Evolutionary conservation across 1,284 basidiomycete species (phyloP).

Genomic region (Ustilago xerochloae): DNA sequence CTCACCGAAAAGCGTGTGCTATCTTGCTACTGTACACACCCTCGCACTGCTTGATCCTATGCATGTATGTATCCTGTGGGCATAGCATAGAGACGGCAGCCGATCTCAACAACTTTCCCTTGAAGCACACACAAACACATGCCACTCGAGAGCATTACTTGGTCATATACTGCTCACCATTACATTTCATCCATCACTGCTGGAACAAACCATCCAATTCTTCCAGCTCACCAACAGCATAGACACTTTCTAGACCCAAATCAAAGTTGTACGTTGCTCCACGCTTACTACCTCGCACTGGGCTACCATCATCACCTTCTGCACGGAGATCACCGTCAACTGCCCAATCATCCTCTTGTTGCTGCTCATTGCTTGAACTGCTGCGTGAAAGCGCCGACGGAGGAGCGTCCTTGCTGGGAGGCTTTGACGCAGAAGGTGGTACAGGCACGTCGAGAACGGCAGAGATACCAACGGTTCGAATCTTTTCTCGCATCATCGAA

Average conservation of each 20-base stretch:
- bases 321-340: conserved; percentile 31
- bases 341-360: conserved; percentile 29
- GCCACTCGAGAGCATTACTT: background rate
- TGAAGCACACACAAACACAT: background rate
- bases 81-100: too few relatives aligned
- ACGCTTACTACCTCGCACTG: conserved; percentile 51
- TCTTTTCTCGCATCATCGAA: conserved; percentile 78
- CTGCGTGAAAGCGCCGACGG: conserved; percentile 25
- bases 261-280: conserved; percentile 69
- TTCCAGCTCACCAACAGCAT: conserved; percentile 54
- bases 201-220: conserved; percentile 52
- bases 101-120: too few relatives aligned
- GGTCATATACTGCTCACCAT: background rate
- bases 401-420: conserved; percentile 31
- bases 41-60: too few relatives aligned
- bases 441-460: conserved; percentile 58
- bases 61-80: too few relatives aligned
- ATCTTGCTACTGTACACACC: too few relatives aligned
- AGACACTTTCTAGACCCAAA: conserved; percentile 69
- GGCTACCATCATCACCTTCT: background rate
- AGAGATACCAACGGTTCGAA: conserved; percentile 85
- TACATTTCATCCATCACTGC: conserved; percentile 1
- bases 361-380: conserved; percentile 1
- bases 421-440: conserved; percentile 29
- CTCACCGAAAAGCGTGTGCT: too few relatives aligned